Evolutionary conservation across 345 rosid genomes (phyloP), one percentile per base, ranked within the genome.

Genomic region (Trapa bicornis): DNA sequence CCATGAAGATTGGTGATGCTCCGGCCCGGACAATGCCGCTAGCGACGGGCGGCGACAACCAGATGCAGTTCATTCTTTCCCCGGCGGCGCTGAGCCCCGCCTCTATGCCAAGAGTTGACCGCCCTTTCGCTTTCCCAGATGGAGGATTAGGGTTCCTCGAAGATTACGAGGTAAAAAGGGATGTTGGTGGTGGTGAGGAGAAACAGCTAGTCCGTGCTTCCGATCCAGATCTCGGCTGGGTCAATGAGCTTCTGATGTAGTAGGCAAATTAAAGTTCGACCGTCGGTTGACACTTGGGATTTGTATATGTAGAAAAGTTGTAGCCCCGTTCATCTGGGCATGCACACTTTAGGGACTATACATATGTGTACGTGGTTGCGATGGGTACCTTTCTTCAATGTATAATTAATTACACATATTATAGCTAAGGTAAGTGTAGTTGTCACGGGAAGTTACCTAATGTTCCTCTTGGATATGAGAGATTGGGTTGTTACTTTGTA

Each of bases 211-310:
- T 3, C 17, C 47, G 36, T 57, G 54, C 70, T 70, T 68, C 77
- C 16, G 92, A 82, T 79, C 91, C 84, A 61, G 96, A 93, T 82
- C 79, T 93, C 8, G 94, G 92, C 65, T 93, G 98, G 98, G 96
- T 93, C 32, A 88, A 86, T 71, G 98, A 93, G 41, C 94, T 93
- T 16, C 67, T 93, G 72, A 89, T 75, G 85, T 93, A 81, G 64
- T 0, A 22, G 29, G 29, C 29, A 22, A 22, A 22, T 22, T 22
- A 22, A 22, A 22, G 29, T 22, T 22, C 29, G 29, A 22, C 29
- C 29, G 29, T 22, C 29, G 29, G 29, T 22, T 22, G 29, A 22
- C 29, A 22, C 29, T 22, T 22, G 29, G 29, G 29, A 22, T 22
- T 22, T 22, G 29, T 22, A 22, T 22, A 22, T 22, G 29, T 22